Percentiles rank a stretch among this genome's conserved stretches.
These are phyloP conservation scores for Aspergillus floridensis DNA, from an alignment of 2,329 filamentous ascomycete species.

Conservation along the genomic window DNA sequence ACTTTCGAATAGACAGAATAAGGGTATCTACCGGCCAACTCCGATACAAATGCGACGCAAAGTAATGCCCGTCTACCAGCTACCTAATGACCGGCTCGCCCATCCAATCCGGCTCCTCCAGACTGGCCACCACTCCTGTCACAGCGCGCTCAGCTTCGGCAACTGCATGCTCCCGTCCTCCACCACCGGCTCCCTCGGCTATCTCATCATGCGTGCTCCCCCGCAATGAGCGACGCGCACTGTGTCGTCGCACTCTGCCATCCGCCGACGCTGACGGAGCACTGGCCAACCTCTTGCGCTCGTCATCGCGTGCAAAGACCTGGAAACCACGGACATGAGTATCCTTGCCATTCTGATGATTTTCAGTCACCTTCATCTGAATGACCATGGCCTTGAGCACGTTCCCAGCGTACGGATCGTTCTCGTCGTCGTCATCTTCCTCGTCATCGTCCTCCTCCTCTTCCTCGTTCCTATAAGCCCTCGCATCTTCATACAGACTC, in stretches of 20 bases:
- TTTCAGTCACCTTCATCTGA: slow-evolving; percentile 87
- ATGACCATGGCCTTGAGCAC: slow-evolving; percentile 85
- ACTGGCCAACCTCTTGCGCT: slow-evolving; percentile 29
- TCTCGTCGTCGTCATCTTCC: slow-evolving; percentile 23
- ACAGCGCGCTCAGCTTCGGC: neutral
- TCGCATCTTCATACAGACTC: slow-evolving; percentile 28
- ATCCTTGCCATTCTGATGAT: slow-evolving; percentile 98
- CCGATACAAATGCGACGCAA: slow-evolving; percentile 2
- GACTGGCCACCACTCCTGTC: slow-evolving; percentile 26
- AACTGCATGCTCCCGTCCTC: slow-evolving; percentile 19
- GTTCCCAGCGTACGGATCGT: slow-evolving; percentile 57
- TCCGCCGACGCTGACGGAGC: slow-evolving; percentile 36
- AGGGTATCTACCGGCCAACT: slow-evolving; percentile 9
- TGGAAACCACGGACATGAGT: slow-evolving; percentile 95
- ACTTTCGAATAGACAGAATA: neutral
- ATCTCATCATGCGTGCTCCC: slow-evolving; percentile 23
- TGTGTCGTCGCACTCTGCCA: slow-evolving; percentile 29
- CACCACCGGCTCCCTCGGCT: slow-evolving; percentile 20
- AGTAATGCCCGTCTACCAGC: slow-evolving; percentile 6
- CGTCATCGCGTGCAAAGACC: slow-evolving; percentile 63
- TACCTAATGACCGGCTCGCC: slow-evolving; percentile 49
- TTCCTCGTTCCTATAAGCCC: slow-evolving; percentile 28
- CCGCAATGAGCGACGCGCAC: slow-evolving; percentile 30
- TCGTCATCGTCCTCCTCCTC: slow-evolving; percentile 27
- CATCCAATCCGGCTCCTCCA: slow-evolving; percentile 51